Conservation (phyloP, 1,284 basidiomycete genomes). For the Mycena sp. region DNA sequence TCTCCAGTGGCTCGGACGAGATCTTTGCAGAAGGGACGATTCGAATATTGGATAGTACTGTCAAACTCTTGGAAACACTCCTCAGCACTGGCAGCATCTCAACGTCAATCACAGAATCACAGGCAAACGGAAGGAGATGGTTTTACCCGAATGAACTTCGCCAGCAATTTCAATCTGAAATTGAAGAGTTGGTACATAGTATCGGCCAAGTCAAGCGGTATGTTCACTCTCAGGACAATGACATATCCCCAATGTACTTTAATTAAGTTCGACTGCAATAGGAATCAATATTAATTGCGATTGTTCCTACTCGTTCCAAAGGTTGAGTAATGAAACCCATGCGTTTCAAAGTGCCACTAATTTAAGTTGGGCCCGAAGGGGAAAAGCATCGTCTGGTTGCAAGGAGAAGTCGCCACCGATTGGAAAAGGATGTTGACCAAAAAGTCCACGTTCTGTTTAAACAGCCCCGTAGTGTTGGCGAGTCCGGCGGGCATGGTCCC, state of each 20-base stretch:
- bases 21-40: not conserved
- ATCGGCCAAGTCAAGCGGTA: not conserved
- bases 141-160: not conserved
- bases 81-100: not conserved
- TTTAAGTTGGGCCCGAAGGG: not conserved
- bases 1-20: not conserved
- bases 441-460: constrained; percentile 7
- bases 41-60: constrained; percentile 1
- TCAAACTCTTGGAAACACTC: not conserved
- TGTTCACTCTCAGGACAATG: constrained; percentile 1
- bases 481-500: constrained; percentile 5
- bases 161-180: not conserved
- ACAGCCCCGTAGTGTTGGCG: constrained; percentile 4
- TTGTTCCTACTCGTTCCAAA: constrained; percentile 3
- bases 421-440: constrained; percentile 13
- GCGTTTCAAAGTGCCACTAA: constrained; percentile 11
- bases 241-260: not conserved
- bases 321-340: constrained; percentile 9
- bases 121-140: not conserved
- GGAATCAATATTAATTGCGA: constrained; percentile 6
- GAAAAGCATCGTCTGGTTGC: constrained; percentile 12
- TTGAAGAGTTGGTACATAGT: not conserved
- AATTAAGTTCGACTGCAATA: constrained; percentile 2
- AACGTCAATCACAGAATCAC: not conserved
- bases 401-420: constrained; percentile 6